Base-by-base conservation (phyloP, 305 asterid species). In the Fraxinus angustifolia region DNA sequence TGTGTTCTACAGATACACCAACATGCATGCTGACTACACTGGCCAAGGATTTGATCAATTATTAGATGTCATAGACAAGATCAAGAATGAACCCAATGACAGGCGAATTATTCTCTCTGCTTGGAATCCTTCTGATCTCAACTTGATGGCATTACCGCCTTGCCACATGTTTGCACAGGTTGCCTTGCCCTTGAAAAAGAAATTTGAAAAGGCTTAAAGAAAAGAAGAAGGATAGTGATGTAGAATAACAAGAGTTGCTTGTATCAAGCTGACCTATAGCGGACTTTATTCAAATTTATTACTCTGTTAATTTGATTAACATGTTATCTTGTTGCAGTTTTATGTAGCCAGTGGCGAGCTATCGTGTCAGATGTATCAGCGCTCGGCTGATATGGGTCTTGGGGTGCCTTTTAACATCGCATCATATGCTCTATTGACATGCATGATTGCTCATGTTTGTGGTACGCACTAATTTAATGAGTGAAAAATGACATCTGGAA, bases 331-430 rank as follows among this genome's bases (percentile, higher is more conserved):
- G 2, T 80, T 86, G 90, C 92, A 96, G 99, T 96, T 96, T 89
- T 96, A 94, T 78, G 95, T 96, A 11, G 93, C 93, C 86, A 87
- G 90, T 35, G 98, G 98, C 7, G 99, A 96, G 89, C 89, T 96
- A 79, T 96, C 98, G n/a, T 96, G 99, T 86, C 99, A 94, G 91
- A 94, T 93, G 98, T 94, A 95, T 83, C 99, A 95, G 85, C 94
- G 95, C 1, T 96, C 99, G 53, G 98, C 99, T 78, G 98, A 96
- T 82, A 93, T 96, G 98, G 98, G 98, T 82, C 97, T 94, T 50
- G 99, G 98, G 34, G 97, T 96, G 89, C 99, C 99, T 8, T 96
- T 96, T 83, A 94, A 94, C 82, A 93, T 96, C 67, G 99, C 98
- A 38, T 94, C 99, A 34, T 96, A 96, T 84, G 91, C 99, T 17